Conservation (phyloP, 768 basidiomycete genomes). For the Gloeopeniophorella convolvens region DNA sequence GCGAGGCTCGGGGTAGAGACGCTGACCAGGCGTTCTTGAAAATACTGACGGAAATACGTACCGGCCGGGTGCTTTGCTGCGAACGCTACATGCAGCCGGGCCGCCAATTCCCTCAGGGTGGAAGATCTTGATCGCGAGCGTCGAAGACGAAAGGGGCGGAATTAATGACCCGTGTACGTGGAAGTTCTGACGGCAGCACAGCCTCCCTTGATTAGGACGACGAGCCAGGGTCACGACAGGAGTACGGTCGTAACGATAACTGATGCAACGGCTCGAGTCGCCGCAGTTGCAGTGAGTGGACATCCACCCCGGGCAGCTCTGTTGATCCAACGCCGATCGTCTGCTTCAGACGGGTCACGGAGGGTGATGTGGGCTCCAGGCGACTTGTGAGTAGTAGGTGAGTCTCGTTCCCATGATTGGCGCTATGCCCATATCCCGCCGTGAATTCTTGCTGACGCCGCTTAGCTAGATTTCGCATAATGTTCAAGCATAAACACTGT, state of each 20-base stretch:
- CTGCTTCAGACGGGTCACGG: conserved; percentile 16
- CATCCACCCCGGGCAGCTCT: neutral
- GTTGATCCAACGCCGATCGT: conserved; percentile 19
- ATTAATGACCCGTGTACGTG: conserved; percentile 6
- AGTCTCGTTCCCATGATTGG: conserved; percentile 20
- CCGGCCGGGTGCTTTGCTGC: no score
- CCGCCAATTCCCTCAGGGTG: neutral
- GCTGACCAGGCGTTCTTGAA: no score
- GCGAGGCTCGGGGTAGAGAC: no score
- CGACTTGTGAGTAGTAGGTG: conserved; percentile 5
- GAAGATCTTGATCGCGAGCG: conserved; percentile 2
- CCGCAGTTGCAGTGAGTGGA: conserved; percentile 4
- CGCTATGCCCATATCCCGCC: conserved; percentile 12
- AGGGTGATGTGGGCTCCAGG: conserved; percentile 10
- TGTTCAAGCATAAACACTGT: conserved; percentile 4
- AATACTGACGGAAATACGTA: no score
- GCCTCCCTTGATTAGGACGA: neutral
- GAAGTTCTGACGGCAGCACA: conserved; percentile 2
- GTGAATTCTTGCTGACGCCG: conserved; percentile 11
- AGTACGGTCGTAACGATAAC: conserved; percentile 10
- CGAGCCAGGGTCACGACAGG: conserved; percentile 1
- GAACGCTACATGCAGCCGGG: neutral
- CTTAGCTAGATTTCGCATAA: conserved; percentile 16
- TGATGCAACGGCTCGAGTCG: conserved; percentile 17
- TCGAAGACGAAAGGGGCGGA: conserved; percentile 9